phyloP scores from a whole-genome alignment of 768 basidiomycete species.

The Ramaria rubella region DNA sequence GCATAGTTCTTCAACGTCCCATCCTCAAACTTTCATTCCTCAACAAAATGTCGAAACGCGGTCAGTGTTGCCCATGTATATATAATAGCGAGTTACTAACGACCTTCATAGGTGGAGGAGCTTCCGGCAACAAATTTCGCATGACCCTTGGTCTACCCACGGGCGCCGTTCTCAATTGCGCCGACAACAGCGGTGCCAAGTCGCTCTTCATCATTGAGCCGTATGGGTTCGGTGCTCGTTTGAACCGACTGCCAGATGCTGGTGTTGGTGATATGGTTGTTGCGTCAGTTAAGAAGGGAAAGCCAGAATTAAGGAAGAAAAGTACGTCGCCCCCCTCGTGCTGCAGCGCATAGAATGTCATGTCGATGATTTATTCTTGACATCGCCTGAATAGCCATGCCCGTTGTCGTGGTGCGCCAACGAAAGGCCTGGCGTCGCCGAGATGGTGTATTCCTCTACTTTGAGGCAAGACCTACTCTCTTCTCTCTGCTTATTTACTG shows the following conservation, averaged over 20 bases:
- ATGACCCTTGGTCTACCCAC: constrained; percentile 91
- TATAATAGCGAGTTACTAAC: background rate
- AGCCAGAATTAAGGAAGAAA: constrained; percentile 99
- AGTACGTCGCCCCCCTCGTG: constrained; percentile 48
- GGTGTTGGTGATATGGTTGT: constrained; percentile 95
- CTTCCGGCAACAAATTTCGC: constrained; percentile 94
- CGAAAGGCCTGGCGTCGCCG: constrained; percentile 97
- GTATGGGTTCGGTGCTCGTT: constrained; percentile 89
- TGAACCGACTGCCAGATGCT: constrained; percentile 96
- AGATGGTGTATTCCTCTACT: constrained; percentile 99
- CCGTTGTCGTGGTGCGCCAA: constrained; percentile 93
- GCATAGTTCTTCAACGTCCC: constrained; percentile 9
- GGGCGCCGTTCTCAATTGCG: constrained; percentile 93
- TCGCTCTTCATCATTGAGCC: constrained; percentile 93
- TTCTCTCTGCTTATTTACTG: background rate
- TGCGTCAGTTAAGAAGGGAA: constrained; percentile 98
- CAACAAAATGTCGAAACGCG: constrained; percentile 18
- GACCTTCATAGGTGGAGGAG: constrained; percentile 40
- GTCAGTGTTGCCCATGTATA: background rate
- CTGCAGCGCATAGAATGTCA: background rate
- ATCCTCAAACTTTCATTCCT: background rate
- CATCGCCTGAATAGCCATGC: constrained; percentile 65
- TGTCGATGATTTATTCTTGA: background rate
- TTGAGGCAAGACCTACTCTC: constrained; percentile 52
- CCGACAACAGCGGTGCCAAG: constrained; percentile 99